Evolutionary conservation across 2,329 filamentous ascomycete genomes (phyloP), one percentile per base, ranked within the genome.

Genomic region (Colletotrichum sp.): DNA sequence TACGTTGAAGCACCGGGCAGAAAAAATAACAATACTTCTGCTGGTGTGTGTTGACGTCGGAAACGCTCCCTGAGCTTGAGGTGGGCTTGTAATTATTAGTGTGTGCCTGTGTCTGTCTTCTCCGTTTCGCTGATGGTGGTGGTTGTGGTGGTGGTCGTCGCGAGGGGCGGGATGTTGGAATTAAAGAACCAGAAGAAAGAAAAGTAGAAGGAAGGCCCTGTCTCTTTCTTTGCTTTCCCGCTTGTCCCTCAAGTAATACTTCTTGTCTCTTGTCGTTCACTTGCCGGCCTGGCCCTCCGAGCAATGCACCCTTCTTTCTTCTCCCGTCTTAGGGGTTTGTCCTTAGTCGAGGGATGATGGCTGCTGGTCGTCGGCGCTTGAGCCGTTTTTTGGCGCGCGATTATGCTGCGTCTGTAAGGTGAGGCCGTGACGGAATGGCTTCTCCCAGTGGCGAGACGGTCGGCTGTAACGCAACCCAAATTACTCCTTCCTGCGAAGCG

Each of bases 301-400:
- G 34, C 43, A 21, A 56, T 67, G 18, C 26, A 56, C 48, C 38
- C 62, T 43, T 56, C 26, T 62, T 62, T 43, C n/a, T 62, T 62
- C 43, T 72, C 55, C 62, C 38, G 69, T 52, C 69, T 61, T 61
- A 43, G 38, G 62, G 38, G 73, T 43, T 75, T 68, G 73, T 75
- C 69, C 73, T 48, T 21, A 43, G 73, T 72, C 69, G 73, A 75
- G 69, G 73, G 73, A 73, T 75, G 69, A 75, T 68, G 73, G 73
- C 73, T 75, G 73, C 70, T 72, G 60, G 56, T 70, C 48, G 72
- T 71, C 77, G 83, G 85, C 85, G 85, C 84, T 86, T 86, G 83
- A 79, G 76, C 77, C 79, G 78, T 48, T 72, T 79, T 81, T 86
- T 86, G 82, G 86, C 85, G 85, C 85, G 85, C 85, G 85, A 87